Evolutionary conservation across 2,329 filamentous ascomycete genomes (phyloP).

Genomic region (Chrysosporium queenslandicum): DNA sequence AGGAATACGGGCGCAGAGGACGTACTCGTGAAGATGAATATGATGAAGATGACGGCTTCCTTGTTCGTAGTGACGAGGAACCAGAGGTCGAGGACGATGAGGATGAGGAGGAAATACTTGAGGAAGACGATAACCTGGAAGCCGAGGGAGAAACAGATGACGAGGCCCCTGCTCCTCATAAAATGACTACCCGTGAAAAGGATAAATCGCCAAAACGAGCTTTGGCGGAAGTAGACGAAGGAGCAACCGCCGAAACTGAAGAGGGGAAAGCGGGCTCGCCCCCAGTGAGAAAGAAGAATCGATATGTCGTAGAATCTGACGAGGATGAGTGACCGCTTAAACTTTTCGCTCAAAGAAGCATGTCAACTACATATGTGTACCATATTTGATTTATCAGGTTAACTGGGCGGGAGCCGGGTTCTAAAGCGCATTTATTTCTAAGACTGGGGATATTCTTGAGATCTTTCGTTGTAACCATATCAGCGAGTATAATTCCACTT

Average conservation of each 20-base stretch:
- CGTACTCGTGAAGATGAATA: conserved; percentile 65
- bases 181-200: conserved; percentile 22
- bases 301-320: conserved; percentile 41
- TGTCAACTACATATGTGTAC: not conserved
- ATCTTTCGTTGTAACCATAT: too few species aligned
- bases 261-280: conserved; percentile 25
- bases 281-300: conserved; percentile 37
- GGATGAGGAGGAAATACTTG: conserved; percentile 33
- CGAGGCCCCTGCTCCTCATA: conserved; percentile 21
- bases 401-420: not conserved
- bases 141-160: conserved; percentile 37
- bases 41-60: conserved; percentile 71
- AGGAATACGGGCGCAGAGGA: conserved; percentile 37
- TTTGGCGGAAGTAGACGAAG: conserved; percentile 17
- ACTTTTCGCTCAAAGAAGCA: too few species aligned
- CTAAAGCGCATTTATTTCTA: not conserved
- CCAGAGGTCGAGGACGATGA: conserved; percentile 38
- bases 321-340: conserved; percentile 32
- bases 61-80: conserved; percentile 45
- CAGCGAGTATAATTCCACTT: not conserved
- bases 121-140: conserved; percentile 38
- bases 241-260: conserved; percentile 16
- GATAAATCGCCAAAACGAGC: conserved; percentile 19
- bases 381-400: not conserved
- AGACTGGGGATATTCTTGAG: too few species aligned